phyloP scores from a whole-genome alignment of 495 filamentous ascomycete species.

The Penicillium cosmopolitanum region DNA sequence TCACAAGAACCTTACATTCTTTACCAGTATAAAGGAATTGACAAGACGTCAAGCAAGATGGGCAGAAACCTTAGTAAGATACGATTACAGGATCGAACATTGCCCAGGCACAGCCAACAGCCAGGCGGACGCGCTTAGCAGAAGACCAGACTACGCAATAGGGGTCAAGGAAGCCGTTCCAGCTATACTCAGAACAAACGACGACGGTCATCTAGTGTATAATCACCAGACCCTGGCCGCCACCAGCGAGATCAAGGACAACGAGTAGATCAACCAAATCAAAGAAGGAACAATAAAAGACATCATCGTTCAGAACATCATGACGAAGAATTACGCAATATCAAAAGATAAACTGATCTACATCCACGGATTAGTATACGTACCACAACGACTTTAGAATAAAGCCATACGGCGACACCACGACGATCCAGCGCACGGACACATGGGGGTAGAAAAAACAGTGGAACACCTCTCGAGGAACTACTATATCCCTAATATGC shows the following conservation, averaged over 20 bases:
- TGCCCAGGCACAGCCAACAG: slow-evolving; percentile 20
- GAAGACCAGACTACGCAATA: slow-evolving; percentile 18
- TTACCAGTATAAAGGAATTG: slow-evolving; percentile 24
- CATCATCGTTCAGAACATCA: too few relatives aligned
- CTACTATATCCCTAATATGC: slow-evolving; percentile 8
- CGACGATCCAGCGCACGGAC: not conserved
- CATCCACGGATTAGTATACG: slow-evolving; percentile 16
- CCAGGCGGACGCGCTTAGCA: slow-evolving; percentile 14
- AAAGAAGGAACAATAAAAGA: too few relatives aligned
- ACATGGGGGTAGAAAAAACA: slow-evolving; percentile 14
- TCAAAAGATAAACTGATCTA: too few relatives aligned
- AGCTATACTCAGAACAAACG: slow-evolving; percentile 13
- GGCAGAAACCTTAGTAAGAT: slow-evolving; percentile 12
- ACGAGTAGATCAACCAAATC: too few relatives aligned
- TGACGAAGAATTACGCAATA: too few relatives aligned
- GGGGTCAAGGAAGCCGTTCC: slow-evolving; percentile 12
- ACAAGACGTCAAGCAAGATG: slow-evolving; percentile 17
- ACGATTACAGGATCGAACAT: slow-evolving; percentile 21
- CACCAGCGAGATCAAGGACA: slow-evolving; percentile 7
- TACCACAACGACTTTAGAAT: slow-evolving; percentile 1
- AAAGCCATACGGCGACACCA: slow-evolving; percentile 15
- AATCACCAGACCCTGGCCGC: slow-evolving; percentile 6
- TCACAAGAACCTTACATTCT: slow-evolving; percentile 24
- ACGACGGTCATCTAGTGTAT: slow-evolving; percentile 13
- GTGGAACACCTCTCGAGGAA: slow-evolving; percentile 15